Evolutionary conservation across 2,329 filamentous ascomycete genomes (phyloP), one percentile per base, ranked within the genome.

Genomic region (Annulohypoxylon truncatum): DNA sequence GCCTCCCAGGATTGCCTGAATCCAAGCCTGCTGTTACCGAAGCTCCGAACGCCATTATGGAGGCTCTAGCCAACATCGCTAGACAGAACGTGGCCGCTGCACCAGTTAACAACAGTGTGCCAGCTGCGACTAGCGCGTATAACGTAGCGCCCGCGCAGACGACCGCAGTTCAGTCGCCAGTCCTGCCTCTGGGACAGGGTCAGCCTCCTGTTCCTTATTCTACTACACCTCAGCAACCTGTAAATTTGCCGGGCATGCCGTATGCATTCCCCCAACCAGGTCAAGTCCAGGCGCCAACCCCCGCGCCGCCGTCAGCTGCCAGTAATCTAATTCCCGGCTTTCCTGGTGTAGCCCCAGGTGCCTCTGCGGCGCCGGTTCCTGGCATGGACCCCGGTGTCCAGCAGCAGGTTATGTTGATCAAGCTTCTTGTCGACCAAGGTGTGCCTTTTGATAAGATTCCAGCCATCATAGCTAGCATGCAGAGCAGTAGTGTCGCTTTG

Each of bases 1-100:
- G 82, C 78, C 69, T 82, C 77, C 48, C 70, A 66, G 72, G 76
- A 70, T 67, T 73, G 74, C 57, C 75, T 74, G 75, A 73, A 50
- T 62, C 66, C 47, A 76, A 76, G 57, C 64, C 75, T 22, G 54
- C 75, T 75, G 50, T 75, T 80, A 64, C 77, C 75, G 67, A 78
- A 84, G 61, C 84, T 83, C 79, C 83, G 67, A 79, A 82, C 66
- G 90, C 89, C 70, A 94, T 96, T 72, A 84, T 94, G 79, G 91
- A 92, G 77, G 91, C 91, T 46, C 85, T 96, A 68, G 91, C 92
- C 69, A 92, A 92, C 75, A 91, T 96, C 80, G 91, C 92, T 38
- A 90, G 92, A 70, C 90, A 93, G 78, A 93, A 89, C 77, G 87
- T 84, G 35, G 81, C 82, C 20, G 79, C 82, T 57, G 79, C 82